Percentiles rank a stretch among this genome's conserved stretches.
These are phyloP conservation scores for Tulasnella sp. DNA, from an alignment of 768 basidiomycete species.

Conservation along the genomic window DNA sequence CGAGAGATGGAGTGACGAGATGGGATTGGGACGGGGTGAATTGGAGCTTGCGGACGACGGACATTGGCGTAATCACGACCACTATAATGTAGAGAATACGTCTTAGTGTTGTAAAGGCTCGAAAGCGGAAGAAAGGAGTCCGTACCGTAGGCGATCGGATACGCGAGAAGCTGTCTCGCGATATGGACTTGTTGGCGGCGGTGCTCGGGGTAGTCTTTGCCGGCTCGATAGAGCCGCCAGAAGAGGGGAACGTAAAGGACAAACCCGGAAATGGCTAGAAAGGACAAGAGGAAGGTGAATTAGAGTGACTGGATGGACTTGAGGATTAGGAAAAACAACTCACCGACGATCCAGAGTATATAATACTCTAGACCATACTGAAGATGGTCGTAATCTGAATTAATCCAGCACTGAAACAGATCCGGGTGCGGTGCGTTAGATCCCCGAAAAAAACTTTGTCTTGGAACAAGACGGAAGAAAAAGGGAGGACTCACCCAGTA, in stretches of 20 bases:
- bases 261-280: too few relatives aligned
- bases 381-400: conserved; percentile 39
- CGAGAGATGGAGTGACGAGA: conserved; percentile 29
- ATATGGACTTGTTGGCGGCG: too few relatives aligned
- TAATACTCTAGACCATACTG: conserved; percentile 50
- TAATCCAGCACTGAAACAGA: conserved; percentile 51
- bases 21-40: conserved; percentile 39
- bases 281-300: too few relatives aligned
- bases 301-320: too few relatives aligned
- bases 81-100: neutral
- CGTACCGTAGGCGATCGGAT: too few relatives aligned
- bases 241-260: too few relatives aligned
- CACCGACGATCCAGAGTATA: conserved; percentile 49
- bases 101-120: conserved; percentile 31
- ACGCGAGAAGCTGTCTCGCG: too few relatives aligned
- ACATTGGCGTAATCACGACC: conserved; percentile 42
- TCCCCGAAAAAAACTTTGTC: neutral
- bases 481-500: neutral
- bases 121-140: neutral
- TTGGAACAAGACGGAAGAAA: too few relatives aligned
- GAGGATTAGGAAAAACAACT: neutral
- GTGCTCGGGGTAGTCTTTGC: too few relatives aligned
- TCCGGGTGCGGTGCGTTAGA: neutral
- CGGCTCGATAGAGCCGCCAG: too few relatives aligned
- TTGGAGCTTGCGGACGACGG: conserved; percentile 42